Evolutionary conservation across 345 rosid species (phyloP), one percentile per base, ranked within the genome.

Genomic region (Citrus australasica): DNA sequence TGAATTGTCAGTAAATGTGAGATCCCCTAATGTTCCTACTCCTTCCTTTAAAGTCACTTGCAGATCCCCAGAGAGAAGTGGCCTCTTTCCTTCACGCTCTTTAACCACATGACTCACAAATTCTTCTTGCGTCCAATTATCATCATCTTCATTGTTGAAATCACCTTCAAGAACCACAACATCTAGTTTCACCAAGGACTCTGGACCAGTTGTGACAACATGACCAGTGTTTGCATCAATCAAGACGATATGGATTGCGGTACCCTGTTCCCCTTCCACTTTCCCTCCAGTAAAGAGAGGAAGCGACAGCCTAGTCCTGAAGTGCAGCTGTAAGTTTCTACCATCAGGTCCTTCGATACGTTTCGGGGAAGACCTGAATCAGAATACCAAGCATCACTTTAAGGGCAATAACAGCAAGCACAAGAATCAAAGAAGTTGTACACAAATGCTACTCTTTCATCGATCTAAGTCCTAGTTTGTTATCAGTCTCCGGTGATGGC

Each of bases 231-330:
- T 84, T 66, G 85, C 89, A 86, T 94, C 94, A 70, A 90, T 73
- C 66, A 97, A 79, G 32, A 92, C 92, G 7, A 92, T 64, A 78
- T 92, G 98, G 76, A 97, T 91, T 17, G 98, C 92, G 79, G 91
- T 92, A 77, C 98, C 98, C 82, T 92, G 98, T 80, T 97, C 98
- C 11, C 99, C 98, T 85, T 97, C 99, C 7, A 94, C 95, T 84
- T 92, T 97, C 33, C 97, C 99, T 79, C 99, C 99, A 0, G 98
- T 97, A 76, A 93, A 97, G 76, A 94, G 91, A 77, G 98, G 98
- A 76, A 93, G 98, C 24, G 96, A 90, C 85, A 94, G 64, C 91
- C 91, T 90, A 48, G 97, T 88, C 85, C 88, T 87, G 85, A 97
- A 93, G 11, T 87, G 93, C 75, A 97, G 86, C 90, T 92, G 98